Percentiles rank a stretch among this genome's conserved stretches.
phyloP scores from a whole-genome alignment of 2,329 filamentous ascomycete species.

The Verticillium albo-atrum region DNA sequence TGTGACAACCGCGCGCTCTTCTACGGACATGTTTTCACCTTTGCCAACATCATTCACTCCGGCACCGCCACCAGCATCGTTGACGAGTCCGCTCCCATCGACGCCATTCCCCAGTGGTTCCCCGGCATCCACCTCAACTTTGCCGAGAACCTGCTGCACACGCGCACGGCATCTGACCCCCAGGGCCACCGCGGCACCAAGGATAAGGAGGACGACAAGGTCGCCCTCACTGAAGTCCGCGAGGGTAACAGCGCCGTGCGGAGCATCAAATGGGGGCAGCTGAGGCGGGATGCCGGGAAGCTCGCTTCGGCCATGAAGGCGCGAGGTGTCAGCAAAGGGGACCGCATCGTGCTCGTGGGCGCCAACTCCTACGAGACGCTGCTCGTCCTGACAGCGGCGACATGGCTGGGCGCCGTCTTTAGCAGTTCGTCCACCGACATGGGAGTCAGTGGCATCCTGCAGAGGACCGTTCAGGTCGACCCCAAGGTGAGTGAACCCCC shows the following conservation, averaged over 20 bases:
- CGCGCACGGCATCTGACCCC: slow-evolving; percentile 33
- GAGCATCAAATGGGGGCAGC: slow-evolving; percentile 62
- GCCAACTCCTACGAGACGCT: slow-evolving; percentile 73
- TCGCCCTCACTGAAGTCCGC: slow-evolving; percentile 69
- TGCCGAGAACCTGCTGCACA: slow-evolving; percentile 75
- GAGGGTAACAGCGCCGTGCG: slow-evolving; percentile 56
- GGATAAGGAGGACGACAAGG: slow-evolving; percentile 65
- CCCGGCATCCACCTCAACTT: slow-evolving; percentile 69
- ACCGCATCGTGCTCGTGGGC: slow-evolving; percentile 71
- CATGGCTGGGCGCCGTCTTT: slow-evolving; percentile 70
- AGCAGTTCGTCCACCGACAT: slow-evolving; percentile 77
- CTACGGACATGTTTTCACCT: slow-evolving; percentile 60
- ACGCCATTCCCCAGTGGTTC: slow-evolving; percentile 73
- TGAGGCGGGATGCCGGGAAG: slow-evolving; percentile 54
- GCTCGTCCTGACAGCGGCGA: slow-evolving; percentile 64
- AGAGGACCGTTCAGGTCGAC: slow-evolving; percentile 68
- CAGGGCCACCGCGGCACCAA: slow-evolving; percentile 42
- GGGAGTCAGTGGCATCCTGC: slow-evolving; percentile 72
- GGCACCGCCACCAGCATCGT: slow-evolving; percentile 58
- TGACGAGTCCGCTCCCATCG: slow-evolving; percentile 66
- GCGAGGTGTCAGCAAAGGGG: slow-evolving; percentile 63
- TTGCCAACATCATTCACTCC: slow-evolving; percentile 56
- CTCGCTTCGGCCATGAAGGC: slow-evolving; percentile 64
- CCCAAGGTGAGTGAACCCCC: slow-evolving; percentile 49
- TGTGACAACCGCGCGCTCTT: slow-evolving; percentile 58